phyloP scores from a whole-genome alignment of 2,329 filamentous ascomycete genomes.

The Stylonectria norvegica region DNA sequence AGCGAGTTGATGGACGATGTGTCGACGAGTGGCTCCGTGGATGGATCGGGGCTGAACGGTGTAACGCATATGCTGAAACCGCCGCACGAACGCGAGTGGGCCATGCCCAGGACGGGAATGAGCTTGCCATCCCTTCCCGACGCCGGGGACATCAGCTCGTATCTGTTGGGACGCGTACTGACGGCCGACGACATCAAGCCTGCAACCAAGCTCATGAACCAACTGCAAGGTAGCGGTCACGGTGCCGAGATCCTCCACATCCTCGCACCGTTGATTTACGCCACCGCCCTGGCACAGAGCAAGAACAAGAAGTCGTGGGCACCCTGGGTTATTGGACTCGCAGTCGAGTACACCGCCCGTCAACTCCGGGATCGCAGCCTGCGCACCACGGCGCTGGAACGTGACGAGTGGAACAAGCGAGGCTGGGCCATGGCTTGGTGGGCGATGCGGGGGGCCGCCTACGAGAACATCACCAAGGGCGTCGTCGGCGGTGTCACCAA shows the following conservation, averaged over 20 bases:
- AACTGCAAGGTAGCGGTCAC: conserved; percentile 68
- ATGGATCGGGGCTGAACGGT: conserved; percentile 7
- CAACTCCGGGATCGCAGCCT: conserved; percentile 74
- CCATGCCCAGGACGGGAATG: conserved; percentile 91
- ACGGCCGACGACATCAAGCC: conserved; percentile 97
- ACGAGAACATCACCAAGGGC: conserved; percentile 83
- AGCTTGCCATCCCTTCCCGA: conserved; percentile 80
- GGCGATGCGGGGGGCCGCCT: conserved; percentile 94
- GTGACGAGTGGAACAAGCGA: conserved; percentile 82
- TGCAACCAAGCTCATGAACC: conserved; percentile 79
- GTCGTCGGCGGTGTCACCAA: conserved; percentile 70
- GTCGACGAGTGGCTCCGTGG: conserved; percentile 29
- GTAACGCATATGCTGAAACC: conserved; percentile 23
- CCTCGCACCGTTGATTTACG: conserved; percentile 82
- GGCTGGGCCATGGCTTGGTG: conserved; percentile 94
- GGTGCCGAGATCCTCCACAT: conserved; percentile 91
- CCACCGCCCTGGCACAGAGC: conserved; percentile 70
- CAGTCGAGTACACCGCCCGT: conserved; percentile 82
- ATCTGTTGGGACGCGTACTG: conserved; percentile 83
- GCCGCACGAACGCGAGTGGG: conserved; percentile 63
- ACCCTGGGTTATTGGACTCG: conserved; percentile 84
- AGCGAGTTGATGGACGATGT: conserved; percentile 44
- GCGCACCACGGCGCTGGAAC: conserved; percentile 80
- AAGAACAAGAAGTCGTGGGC: conserved; percentile 78
- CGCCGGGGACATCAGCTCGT: conserved; percentile 77